These are phyloP conservation scores for Lodderomyces orthopsilosis DNA, from an alignment of 1,139 yeast genomes.

Conservation along the genomic window DNA sequence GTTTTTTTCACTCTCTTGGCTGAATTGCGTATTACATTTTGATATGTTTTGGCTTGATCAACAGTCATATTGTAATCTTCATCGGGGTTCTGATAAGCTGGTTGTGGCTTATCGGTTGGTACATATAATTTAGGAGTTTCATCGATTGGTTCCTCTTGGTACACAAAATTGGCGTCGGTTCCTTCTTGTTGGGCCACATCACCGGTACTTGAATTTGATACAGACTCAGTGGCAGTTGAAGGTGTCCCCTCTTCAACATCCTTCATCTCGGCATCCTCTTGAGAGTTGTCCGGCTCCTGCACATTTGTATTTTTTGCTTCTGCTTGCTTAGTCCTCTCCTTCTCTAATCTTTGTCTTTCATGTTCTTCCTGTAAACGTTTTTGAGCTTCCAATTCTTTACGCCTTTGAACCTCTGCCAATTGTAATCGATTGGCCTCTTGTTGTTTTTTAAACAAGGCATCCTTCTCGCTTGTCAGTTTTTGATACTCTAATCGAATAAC, in stretches of 20 bases:
- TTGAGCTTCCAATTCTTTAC: slow-evolving; percentile 1
- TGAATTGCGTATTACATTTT: slow-evolving; percentile 40
- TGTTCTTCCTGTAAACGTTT: slow-evolving; percentile 1
- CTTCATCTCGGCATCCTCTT: slow-evolving; percentile 7
- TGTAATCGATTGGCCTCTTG: slow-evolving; percentile 21
- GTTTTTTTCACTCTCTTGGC: slow-evolving; percentile 23
- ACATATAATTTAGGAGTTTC: slow-evolving; percentile 22
- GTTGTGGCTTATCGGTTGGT: slow-evolving; percentile 17
- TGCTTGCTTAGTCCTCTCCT: background rate
- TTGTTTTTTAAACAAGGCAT: slow-evolving; percentile 16
- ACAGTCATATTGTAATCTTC: slow-evolving; percentile 51
- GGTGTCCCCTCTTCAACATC: slow-evolving; percentile 5
- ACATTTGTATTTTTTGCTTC: background rate
- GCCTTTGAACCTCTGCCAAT: slow-evolving; percentile 14
- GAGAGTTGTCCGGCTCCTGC: background rate
- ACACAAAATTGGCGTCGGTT: slow-evolving; percentile 4
- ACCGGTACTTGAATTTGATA: background rate
- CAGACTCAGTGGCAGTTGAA: background rate
- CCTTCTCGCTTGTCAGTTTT: slow-evolving; percentile 9
- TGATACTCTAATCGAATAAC: slow-evolving; percentile 22
- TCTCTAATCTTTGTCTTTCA: slow-evolving; percentile 1
- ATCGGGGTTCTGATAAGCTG: slow-evolving; percentile 40
- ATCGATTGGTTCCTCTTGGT: slow-evolving; percentile 11
- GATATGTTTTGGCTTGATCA: slow-evolving; percentile 53
- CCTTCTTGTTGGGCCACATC: background rate